Evolutionary conservation across 192 early-diverging fungal species (phyloP).

Genomic region (Coemansia sp.): DNA sequence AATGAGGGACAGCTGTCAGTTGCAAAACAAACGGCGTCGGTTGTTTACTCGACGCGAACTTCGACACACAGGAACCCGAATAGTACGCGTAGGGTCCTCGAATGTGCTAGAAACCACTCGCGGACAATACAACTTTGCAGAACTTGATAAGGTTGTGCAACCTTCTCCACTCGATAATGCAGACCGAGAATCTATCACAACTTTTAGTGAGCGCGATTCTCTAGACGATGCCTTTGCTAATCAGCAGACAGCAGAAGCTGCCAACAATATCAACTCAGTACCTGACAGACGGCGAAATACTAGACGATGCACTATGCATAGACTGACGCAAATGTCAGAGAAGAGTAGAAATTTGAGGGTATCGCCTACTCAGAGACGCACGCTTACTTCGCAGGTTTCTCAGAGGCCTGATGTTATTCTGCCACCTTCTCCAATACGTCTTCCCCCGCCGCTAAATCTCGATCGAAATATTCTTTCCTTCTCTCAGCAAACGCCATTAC

Average conservation of each 20-base stretch:
- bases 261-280: neutral
- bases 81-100: conserved; percentile 36
- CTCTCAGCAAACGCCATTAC: neutral
- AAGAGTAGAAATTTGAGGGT: conserved; percentile 18
- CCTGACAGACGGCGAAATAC: neutral
- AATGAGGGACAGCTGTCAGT: conserved; percentile 1
- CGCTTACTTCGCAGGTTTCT: neutral
- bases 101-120: conserved; percentile 29
- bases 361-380: conserved; percentile 14
- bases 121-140: conserved; percentile 28
- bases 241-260: neutral
- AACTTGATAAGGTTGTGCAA: neutral
- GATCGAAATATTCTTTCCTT: conserved; percentile 22
- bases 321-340: conserved; percentile 19
- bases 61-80: conserved; percentile 23
- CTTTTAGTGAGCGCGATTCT: neutral
- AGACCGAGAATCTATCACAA: neutral
- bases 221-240: neutral
- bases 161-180: conserved; percentile 1
- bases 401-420: conserved; percentile 2
- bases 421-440: conserved; percentile 4
- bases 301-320: conserved; percentile 7
- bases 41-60: conserved; percentile 38
- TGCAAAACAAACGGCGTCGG: conserved; percentile 17
- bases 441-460: conserved; percentile 20